phyloP scores from a whole-genome alignment of 2,329 filamentous ascomycete genomes.

The Aspergillus niger region DNA sequence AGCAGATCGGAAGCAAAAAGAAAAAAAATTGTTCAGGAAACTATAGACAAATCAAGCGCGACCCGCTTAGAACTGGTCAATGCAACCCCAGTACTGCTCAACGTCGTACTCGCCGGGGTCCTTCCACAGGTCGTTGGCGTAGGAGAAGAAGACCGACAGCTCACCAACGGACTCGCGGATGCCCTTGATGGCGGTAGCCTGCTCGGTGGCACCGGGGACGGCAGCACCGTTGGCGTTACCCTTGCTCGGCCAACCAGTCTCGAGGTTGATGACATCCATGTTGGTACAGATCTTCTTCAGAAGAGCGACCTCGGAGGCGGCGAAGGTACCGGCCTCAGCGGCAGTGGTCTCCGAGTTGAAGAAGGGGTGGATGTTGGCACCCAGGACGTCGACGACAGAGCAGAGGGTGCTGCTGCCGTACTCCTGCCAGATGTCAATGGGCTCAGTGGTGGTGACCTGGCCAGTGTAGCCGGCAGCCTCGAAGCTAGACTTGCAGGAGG shows the following conservation, averaged over 20 bases:
- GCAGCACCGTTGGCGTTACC: slow-evolving; percentile 73
- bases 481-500: slow-evolving; percentile 65
- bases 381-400: slow-evolving; percentile 72
- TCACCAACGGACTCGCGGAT: slow-evolving; percentile 68
- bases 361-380: slow-evolving; percentile 89
- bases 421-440: slow-evolving; percentile 73
- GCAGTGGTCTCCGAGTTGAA: slow-evolving; percentile 75
- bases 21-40: slow-evolving; percentile 5
- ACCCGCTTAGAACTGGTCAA: slow-evolving; percentile 50
- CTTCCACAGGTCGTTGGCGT: slow-evolving; percentile 82
- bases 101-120: slow-evolving; percentile 65
- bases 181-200: slow-evolving; percentile 69
- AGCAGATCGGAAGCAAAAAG: slow-evolving; percentile 17
- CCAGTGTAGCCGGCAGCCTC: slow-evolving; percentile 67
- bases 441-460: slow-evolving; percentile 81
- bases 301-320: slow-evolving; percentile 69
- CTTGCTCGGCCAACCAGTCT: slow-evolving; percentile 82
- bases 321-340: slow-evolving; percentile 72
- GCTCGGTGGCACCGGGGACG: slow-evolving; percentile 66
- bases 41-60: slow-evolving; percentile 6
- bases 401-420: slow-evolving; percentile 63
- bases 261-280: slow-evolving; percentile 76
- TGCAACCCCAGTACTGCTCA: slow-evolving; percentile 79
- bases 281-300: slow-evolving; percentile 70
- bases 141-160: slow-evolving; percentile 79